These are phyloP conservation scores for Raphanus raphanistrum DNA, from an alignment of 345 rosid species.

Conservation along the genomic window DNA sequence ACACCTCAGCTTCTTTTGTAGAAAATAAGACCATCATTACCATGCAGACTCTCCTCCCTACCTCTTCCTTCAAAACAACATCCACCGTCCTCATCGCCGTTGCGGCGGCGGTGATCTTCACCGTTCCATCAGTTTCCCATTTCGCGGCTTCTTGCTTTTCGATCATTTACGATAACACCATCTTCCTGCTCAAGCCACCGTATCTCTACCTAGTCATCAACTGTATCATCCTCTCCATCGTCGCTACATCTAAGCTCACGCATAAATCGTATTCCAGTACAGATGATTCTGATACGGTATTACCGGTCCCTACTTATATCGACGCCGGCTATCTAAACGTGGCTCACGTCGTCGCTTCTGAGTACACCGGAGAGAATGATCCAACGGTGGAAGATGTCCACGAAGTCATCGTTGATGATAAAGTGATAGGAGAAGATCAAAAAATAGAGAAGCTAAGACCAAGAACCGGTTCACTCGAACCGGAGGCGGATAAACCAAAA, in stretches of 20 bases:
- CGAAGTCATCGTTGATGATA: conserved; percentile 3
- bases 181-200: conserved; percentile 65
- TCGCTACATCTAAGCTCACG: conserved; percentile 75
- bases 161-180: conserved; percentile 39
- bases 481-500: conserved; percentile 6
- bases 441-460: conserved; percentile 2
- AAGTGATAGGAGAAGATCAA: neutral
- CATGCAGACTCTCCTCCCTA: conserved; percentile 44
- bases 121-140: conserved; percentile 42
- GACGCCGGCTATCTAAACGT: conserved; percentile 19
- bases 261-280: neutral
- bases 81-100: conserved; percentile 45
- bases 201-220: conserved; percentile 78
- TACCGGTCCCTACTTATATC: conserved; percentile 15
- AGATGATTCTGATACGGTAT: neutral
- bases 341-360: neutral
- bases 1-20: conserved; percentile 6
- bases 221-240: conserved; percentile 74
- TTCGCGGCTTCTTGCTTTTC: conserved; percentile 49
- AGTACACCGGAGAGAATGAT: conserved; percentile 22
- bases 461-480: conserved; percentile 40
- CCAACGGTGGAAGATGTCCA: neutral
- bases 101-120: conserved; percentile 37
- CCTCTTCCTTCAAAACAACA: conserved; percentile 42
- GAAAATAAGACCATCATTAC: conserved; percentile 25